These are phyloP conservation scores for Kwoniella europaea DNA, from an alignment of 768 basidiomycete species.

Conservation along the genomic window DNA sequence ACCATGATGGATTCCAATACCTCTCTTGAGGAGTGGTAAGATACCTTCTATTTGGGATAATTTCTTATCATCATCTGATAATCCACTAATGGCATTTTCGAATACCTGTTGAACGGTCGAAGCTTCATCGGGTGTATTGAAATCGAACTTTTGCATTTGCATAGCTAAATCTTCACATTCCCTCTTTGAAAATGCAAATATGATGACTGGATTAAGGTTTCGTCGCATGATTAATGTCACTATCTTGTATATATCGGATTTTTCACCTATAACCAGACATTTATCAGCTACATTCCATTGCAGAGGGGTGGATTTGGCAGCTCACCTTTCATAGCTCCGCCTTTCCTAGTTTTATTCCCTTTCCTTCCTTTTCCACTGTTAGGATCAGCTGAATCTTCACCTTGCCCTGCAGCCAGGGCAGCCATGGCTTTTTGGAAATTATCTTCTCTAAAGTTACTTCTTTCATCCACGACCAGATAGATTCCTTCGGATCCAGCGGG, in stretches of 20 bases:
- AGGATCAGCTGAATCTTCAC: slow-evolving; percentile 91
- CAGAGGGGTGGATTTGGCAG: neutral
- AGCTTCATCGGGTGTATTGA: slow-evolving; percentile 90
- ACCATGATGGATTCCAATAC: slow-evolving; percentile 97
- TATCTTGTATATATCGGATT: slow-evolving; percentile 93
- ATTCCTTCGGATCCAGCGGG: slow-evolving; percentile 96
- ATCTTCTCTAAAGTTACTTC: slow-evolving; percentile 94
- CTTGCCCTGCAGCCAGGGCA: slow-evolving; percentile 77
- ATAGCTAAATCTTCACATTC: slow-evolving; percentile 94
- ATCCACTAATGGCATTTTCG: slow-evolving; percentile 88
- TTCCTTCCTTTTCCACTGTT: slow-evolving; percentile 82
- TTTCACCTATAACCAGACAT: slow-evolving; percentile 31
- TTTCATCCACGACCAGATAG: slow-evolving; percentile 97
- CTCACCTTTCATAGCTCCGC: slow-evolving; percentile 87
- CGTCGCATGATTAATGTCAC: slow-evolving; percentile 98
- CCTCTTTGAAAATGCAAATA: slow-evolving; percentile 97
- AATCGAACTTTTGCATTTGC: slow-evolving; percentile 91
- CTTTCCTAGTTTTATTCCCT: slow-evolving; percentile 91
- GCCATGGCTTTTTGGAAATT: slow-evolving; percentile 99
- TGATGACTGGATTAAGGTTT: slow-evolving; percentile 96
- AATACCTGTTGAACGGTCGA: slow-evolving; percentile 85
- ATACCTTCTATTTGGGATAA: slow-evolving; percentile 93
- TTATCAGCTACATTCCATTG: neutral
- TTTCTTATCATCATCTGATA: slow-evolving; percentile 81
- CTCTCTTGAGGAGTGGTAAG: slow-evolving; percentile 87